Evolutionary conservation across 768 basidiomycete genomes (phyloP), one percentile per base, ranked within the genome.

Genomic region (Filobasidium floriforme): DNA sequence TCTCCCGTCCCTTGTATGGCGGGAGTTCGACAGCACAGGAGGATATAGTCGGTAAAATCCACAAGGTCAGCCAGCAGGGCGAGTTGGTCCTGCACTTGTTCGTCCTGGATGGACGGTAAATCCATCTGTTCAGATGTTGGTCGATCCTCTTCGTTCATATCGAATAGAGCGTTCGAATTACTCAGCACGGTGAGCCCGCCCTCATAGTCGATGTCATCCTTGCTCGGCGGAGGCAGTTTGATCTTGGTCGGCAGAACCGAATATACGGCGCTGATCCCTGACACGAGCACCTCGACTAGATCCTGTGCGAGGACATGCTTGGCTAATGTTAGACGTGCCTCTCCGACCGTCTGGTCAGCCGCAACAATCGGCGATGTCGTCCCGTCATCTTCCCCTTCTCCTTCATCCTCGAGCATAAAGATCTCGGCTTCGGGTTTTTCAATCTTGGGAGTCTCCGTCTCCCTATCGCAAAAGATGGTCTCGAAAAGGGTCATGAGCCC

Each of bases 271-370:
- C 91, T 88, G 12, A 98, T 77, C 18, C 92, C 92, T 2, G 94
- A 94, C 19, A 88, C 91, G 55, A 98, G 84, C 12, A 98, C 94
- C 69, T 97, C 92, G n/a, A 92, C 90, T 76, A 96, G 94, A 78
- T 97, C 94, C n/a, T 92, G 90, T 73, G 94, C 90, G 19, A 96
- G 83, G 61, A 97, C 89, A 75, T 91, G 96, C 75, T 93, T 91
- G 22, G 90, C 90, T 44, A 98, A 81, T 9, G 90, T 89, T 51
- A 93, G 82, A 0, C 89, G 88, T 0, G 91, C 90, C 73, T 92
- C 91, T 37, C 85, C 85, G 49, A 90, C 84, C 2, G 92, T 15
- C 14, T 28, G 54, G 29, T 57, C 54, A 7, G 54, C 4, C 46
- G 46, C 4, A 3, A 3, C 46, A 12, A 12, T 51, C 4, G 32